Evolutionary conservation across 306 rosid genomes (phyloP).

Genomic region (Citrullus amarus): DNA sequence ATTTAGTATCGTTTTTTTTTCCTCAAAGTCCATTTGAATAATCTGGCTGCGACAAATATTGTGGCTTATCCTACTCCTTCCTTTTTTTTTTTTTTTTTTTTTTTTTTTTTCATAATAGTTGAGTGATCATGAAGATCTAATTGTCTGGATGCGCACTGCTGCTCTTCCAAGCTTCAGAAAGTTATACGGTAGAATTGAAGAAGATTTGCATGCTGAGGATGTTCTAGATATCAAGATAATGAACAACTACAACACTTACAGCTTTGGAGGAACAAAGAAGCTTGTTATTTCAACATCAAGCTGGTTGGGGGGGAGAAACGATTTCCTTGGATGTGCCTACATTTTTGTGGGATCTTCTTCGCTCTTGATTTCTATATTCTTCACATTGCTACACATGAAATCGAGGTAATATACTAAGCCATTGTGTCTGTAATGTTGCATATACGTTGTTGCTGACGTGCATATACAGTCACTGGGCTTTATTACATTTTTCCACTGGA

Average conservation of each 20-base stretch:
- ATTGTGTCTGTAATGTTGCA: not conserved
- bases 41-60: not conserved
- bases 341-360: slow-evolving; percentile 56
- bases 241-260: slow-evolving; percentile 84
- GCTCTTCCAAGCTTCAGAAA: slow-evolving; percentile 93
- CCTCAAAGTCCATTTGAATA: not conserved
- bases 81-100: slow-evolving; percentile 9
- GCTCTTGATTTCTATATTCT: slow-evolving; percentile 50
- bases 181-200: slow-evolving; percentile 86
- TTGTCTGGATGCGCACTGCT: slow-evolving; percentile 98
- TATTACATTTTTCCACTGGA: not conserved
- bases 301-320: slow-evolving; percentile 92
- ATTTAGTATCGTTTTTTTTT: not conserved
- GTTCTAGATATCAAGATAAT: slow-evolving; percentile 48
- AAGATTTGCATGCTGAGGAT: slow-evolving; percentile 75
- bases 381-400: slow-evolving; percentile 73
- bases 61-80: slow-evolving; percentile 13
- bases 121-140: slow-evolving; percentile 91
- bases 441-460: not conserved
- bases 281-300: slow-evolving; percentile 76
- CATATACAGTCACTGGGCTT: not conserved
- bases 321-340: slow-evolving; percentile 80
- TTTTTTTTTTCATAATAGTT: slow-evolving; percentile 33
- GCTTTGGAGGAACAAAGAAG: slow-evolving; percentile 87
- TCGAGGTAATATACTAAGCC: slow-evolving; percentile 34